Evolutionary conservation across 2,329 filamentous ascomycete genomes (phyloP).

Genomic region (Trichoderma semiorbis): DNA sequence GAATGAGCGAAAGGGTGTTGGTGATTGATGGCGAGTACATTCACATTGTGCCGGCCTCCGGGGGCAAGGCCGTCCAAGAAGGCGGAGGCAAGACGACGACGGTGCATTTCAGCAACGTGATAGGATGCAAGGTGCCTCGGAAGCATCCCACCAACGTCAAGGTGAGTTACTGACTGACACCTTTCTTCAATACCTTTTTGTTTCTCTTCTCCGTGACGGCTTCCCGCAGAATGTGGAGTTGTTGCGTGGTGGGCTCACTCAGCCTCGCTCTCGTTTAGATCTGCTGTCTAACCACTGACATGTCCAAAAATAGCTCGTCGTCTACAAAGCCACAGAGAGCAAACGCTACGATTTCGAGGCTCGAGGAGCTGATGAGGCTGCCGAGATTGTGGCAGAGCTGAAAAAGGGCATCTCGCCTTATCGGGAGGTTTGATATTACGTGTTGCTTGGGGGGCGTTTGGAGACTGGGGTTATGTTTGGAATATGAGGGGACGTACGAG

Average conservation of each 20-base stretch:
- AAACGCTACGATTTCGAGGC: constrained; percentile 86
- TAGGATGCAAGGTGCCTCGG: constrained; percentile 76
- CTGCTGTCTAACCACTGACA: neutral
- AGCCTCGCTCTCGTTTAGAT: neutral
- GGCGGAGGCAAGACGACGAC: constrained; percentile 69
- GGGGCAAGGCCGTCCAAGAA: constrained; percentile 63
- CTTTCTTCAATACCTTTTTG: neutral
- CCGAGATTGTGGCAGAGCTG: constrained; percentile 75
- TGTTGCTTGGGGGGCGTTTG: neutral
- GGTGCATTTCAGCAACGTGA: constrained; percentile 76
- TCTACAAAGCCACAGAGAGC: constrained; percentile 71
- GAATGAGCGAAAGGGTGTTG: constrained; percentile 70
- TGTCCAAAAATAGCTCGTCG: constrained; percentile 51
- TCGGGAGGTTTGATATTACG: constrained; percentile 41
- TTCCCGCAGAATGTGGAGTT: neutral
- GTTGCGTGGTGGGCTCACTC: neutral
- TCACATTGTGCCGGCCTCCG: constrained; percentile 72
- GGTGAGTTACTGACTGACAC: constrained; percentile 41
- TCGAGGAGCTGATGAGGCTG: constrained; percentile 65
- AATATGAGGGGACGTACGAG: neutral
- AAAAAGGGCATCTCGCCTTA: constrained; percentile 72
- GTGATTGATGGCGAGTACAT: constrained; percentile 84
- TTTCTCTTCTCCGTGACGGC: neutral
- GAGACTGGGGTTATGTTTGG: neutral
- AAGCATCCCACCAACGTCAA: constrained; percentile 80